Percentiles rank a stretch among this genome's conserved stretches.
phyloP scores from a whole-genome alignment of 306 rosid species.

The Rosa persica region DNA sequence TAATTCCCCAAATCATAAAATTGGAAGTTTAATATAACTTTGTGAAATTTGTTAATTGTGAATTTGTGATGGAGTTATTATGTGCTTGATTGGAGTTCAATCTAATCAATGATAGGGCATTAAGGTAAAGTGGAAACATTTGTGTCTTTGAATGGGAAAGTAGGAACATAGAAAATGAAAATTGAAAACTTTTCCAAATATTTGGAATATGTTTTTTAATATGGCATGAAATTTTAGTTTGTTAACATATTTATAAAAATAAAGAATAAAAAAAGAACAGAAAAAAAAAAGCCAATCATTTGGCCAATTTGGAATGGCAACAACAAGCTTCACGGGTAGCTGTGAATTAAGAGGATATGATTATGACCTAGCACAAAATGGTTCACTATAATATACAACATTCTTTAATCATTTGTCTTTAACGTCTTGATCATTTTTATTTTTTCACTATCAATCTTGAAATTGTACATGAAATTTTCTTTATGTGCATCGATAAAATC shows the following conservation, averaged over 20 bases:
- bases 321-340: neutral
- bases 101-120: too few relatives aligned
- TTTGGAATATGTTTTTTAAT: neutral
- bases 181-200: neutral
- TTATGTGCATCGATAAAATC: neutral
- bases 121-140: too few relatives aligned
- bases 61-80: neutral
- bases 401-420: neutral
- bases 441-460: neutral
- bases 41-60: neutral
- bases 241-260: too few relatives aligned
- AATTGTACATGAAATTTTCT: neutral
- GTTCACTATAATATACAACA: neutral
- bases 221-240: neutral
- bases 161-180: neutral
- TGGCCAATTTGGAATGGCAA: neutral
- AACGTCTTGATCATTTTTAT: neutral
- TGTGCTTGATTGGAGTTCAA: neutral
- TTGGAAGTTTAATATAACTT: too few relatives aligned
- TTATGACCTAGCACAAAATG: neutral
- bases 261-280: too few relatives aligned
- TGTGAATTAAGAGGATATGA: neutral
- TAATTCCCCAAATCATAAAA: neutral
- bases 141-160: too few relatives aligned
- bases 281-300: neutral